A percentile compares a stretch with the other conserved stretches of the same genome.
phyloP scores from a whole-genome alignment of 768 basidiomycete species.

The Lentinula raphanica region DNA sequence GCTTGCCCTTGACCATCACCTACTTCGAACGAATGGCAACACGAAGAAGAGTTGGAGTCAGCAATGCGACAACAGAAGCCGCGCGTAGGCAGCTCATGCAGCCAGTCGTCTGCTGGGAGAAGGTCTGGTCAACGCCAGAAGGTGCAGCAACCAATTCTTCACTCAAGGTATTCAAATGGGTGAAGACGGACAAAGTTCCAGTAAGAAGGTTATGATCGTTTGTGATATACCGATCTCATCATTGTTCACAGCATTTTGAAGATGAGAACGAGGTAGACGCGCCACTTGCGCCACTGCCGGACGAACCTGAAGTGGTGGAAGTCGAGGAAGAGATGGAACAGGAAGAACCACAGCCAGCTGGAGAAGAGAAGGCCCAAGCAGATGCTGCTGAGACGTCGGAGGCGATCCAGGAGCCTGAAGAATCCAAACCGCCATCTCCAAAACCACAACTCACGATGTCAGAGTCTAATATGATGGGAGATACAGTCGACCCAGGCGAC shows the following conservation, averaged over 20 bases:
- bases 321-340: conserved; percentile 74
- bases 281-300: conserved; percentile 74
- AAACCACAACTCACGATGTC: conserved; percentile 60
- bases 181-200: conserved; percentile 74
- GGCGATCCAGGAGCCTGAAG: conserved; percentile 28
- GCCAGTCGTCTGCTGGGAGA: conserved; percentile 85
- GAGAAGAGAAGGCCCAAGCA: conserved; percentile 29
- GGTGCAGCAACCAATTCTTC: conserved; percentile 48
- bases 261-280: conserved; percentile 79
- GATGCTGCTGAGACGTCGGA: conserved; percentile 28
- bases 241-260: conserved; percentile 69
- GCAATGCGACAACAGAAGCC: conserved; percentile 71
- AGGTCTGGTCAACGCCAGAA: conserved; percentile 62
- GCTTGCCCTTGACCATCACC: background rate
- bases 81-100: conserved; percentile 84
- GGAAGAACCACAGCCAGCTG: conserved; percentile 50
- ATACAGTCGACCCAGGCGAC: conserved; percentile 27
- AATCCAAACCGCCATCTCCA: conserved; percentile 62
- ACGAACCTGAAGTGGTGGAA: conserved; percentile 72
- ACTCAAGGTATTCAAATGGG: conserved; percentile 72
- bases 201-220: conserved; percentile 33
- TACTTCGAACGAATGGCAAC: conserved; percentile 48
- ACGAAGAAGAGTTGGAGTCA: conserved; percentile 72
- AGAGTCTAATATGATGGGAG: conserved; percentile 37
- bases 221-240: background rate